Percentiles rank a stretch among this genome's conserved stretches.
Conservation (phyloP, 352 stramenopile genomes). For the Peronospora destructor region DNA sequence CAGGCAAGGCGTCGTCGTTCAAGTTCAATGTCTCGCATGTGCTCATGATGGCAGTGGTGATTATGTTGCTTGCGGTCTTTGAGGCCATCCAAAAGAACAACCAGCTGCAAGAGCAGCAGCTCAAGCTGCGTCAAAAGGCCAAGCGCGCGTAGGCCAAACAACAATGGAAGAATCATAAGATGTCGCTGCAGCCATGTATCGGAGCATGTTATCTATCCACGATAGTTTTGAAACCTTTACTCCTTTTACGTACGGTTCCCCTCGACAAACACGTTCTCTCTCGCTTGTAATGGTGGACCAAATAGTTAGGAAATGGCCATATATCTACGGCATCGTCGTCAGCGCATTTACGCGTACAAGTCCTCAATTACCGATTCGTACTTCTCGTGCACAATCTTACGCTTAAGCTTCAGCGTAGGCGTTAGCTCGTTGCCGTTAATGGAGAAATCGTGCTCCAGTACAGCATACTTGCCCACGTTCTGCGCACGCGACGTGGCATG, state of each 20-base stretch:
- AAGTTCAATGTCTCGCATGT: conserved; percentile 82
- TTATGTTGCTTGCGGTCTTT: conserved; percentile 70
- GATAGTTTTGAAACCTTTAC: no score
- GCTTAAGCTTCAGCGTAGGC: conserved; percentile 95
- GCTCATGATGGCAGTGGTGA: conserved; percentile 71
- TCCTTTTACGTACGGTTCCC: neutral
- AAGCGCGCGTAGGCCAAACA: conserved; percentile 33
- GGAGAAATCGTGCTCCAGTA: conserved; percentile 88
- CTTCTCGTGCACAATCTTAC: conserved; percentile 88
- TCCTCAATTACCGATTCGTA: conserved; percentile 85
- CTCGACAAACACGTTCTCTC: neutral
- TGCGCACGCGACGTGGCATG: conserved; percentile 75
- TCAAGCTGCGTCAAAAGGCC: conserved; percentile 42
- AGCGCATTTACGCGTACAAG: conserved; percentile 72
- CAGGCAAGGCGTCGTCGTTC: conserved; percentile 61
- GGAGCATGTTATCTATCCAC: no score
- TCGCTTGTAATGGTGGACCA: neutral
- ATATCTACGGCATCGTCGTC: conserved; percentile 6
- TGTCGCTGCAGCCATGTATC: neutral
- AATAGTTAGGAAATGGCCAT: conserved; percentile 8
- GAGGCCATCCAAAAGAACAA: conserved; percentile 72
- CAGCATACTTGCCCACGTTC: conserved; percentile 81
- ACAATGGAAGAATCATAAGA: neutral
- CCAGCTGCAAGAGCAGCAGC: conserved; percentile 58
- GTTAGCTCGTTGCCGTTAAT: conserved; percentile 90